Conservation (phyloP, 1,139 yeast genomes). For the Protomyces pachydermus region DNA sequence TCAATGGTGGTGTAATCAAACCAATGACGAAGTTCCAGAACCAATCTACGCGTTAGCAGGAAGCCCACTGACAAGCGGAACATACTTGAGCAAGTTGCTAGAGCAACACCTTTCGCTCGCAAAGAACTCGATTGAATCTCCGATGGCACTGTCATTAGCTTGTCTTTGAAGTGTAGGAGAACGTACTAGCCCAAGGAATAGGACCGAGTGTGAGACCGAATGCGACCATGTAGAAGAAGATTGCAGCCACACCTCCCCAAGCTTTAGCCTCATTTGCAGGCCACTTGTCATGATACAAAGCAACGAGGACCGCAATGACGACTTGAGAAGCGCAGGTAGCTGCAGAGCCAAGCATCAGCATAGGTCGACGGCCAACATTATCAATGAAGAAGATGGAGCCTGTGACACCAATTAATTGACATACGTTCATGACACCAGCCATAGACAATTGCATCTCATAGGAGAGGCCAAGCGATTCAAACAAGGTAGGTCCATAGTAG, state of each 20-base stretch:
- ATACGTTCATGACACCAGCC: slow-evolving; percentile 32
- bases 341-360: slow-evolving; percentile 58
- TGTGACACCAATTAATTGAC: slow-evolving; percentile 31
- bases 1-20: slow-evolving; percentile 25
- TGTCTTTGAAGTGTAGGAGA: not conserved
- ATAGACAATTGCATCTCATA: slow-evolving; percentile 43
- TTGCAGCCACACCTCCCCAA: slow-evolving; percentile 23
- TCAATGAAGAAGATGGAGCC: slow-evolving; percentile 48
- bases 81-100: slow-evolving; percentile 23
- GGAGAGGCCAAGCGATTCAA: slow-evolving; percentile 46
- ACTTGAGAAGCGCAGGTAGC: slow-evolving; percentile 63
- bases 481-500: slow-evolving; percentile 66
- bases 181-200: slow-evolving; percentile 26
- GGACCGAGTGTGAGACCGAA: slow-evolving; percentile 27
- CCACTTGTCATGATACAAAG: slow-evolving; percentile 19
- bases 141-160: slow-evolving; percentile 7
- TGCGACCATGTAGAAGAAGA: slow-evolving; percentile 23
- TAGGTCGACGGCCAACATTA: slow-evolving; percentile 62
- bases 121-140: slow-evolving; percentile 26
- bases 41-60: slow-evolving; percentile 12
- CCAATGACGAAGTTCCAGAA: slow-evolving; percentile 33
- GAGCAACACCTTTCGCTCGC: slow-evolving; percentile 29
- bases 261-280: slow-evolving; percentile 15
- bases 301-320: slow-evolving; percentile 57
- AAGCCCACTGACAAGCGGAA: not conserved